These are phyloP conservation scores for Botrytis medusae DNA, from an alignment of 2,329 filamentous ascomycete genomes.

Conservation along the genomic window DNA sequence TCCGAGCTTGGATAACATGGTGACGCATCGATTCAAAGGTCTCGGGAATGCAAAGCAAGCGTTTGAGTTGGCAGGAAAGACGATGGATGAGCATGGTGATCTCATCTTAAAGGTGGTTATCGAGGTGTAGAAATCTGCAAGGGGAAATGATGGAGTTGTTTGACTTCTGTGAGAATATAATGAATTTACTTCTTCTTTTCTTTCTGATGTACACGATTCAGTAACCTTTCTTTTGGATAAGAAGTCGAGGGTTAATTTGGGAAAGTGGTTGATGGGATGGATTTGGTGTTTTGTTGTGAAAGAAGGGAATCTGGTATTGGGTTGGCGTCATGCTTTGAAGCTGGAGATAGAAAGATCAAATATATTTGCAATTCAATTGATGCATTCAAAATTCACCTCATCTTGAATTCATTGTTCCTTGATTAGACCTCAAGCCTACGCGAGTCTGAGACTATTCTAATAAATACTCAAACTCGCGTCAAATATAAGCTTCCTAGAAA, in stretches of 20 bases:
- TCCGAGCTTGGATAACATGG: conserved; percentile 66
- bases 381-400: neutral
- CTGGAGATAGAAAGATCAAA: neutral
- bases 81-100: conserved; percentile 64
- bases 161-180: neutral
- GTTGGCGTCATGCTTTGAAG: neutral
- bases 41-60: conserved; percentile 61
- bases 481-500: neutral
- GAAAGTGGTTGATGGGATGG: neutral
- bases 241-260: neutral
- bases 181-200: neutral
- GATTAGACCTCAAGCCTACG: neutral
- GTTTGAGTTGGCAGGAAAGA: conserved; percentile 69
- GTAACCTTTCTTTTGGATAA: neutral
- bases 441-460: neutral
- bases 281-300: neutral
- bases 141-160: neutral
- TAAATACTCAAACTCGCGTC: neutral
- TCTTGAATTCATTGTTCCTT: neutral
- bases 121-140: conserved; percentile 45
- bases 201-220: neutral
- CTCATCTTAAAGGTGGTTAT: conserved; percentile 73
- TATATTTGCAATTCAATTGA: neutral
- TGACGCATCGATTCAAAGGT: conserved; percentile 71
- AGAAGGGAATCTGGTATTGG: neutral